Conservation (phyloP, 2,329 filamentous ascomycete genomes). For the Geosmithia flava region DNA sequence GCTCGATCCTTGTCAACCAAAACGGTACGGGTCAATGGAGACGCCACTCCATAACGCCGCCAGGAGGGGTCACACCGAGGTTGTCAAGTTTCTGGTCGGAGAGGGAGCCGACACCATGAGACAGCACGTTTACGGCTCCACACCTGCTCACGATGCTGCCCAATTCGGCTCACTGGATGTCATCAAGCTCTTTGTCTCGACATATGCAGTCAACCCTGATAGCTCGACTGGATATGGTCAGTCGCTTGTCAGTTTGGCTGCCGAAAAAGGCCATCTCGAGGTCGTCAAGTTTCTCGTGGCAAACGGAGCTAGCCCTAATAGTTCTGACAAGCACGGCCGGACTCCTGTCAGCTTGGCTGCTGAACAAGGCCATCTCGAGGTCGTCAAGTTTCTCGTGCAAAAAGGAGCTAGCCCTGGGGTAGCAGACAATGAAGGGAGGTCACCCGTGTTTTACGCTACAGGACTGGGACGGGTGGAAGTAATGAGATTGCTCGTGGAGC, state of each 20-base stretch:
- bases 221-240: too few relatives aligned
- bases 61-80: neutral
- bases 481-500: neutral
- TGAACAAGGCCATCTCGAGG: conserved; percentile 1
- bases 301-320: neutral
- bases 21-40: too few relatives aligned
- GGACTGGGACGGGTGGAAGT: neutral
- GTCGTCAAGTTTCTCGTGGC: neutral
- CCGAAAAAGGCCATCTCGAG: too few relatives aligned
- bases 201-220: too few relatives aligned
- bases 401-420: neutral
- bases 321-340: neutral
- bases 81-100: neutral
- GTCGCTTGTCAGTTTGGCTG: too few relatives aligned
- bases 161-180: too few relatives aligned
- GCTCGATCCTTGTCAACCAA: too few relatives aligned
- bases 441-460: neutral
- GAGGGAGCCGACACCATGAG: neutral
- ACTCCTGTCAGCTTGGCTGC: conserved; percentile 2
- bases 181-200: neutral
- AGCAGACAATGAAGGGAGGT: neutral
- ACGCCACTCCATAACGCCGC: neutral
- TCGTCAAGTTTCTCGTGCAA: conserved; percentile 1
- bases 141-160: too few relatives aligned
- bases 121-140: neutral